Evolutionary conservation across 225 moss, liverwort and hornwort species (phyloP), one percentile per base, ranked within the genome.

Genomic region (Polytrichum commune): DNA sequence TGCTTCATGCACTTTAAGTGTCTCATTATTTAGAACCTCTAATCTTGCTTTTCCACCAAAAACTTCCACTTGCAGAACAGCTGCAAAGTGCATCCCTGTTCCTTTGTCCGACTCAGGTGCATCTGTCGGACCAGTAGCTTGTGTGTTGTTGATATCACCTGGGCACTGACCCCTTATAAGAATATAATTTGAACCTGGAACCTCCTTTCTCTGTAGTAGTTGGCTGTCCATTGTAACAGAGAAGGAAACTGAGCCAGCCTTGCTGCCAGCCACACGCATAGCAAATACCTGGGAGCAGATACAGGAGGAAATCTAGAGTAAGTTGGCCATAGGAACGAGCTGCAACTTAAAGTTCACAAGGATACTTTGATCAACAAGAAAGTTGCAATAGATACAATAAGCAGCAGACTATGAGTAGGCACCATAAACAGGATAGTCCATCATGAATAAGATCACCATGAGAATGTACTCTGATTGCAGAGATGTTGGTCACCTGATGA

Each of bases 81-180:
- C 93, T 64, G 83, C 89, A 84, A 92, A 97, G 4, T 63, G 54
- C 91, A 97, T 92, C 63, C 96, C 96, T 32, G 29, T 26, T 75
- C 80, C 72, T 70, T 54, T 27, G 22, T 56, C 73, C 33, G 69
- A 69, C 63, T 23, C 38, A 38, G 62, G 46, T 56, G 74, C 19
- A 16, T 55, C 30, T 18, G 46, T 66, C 61, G 53, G 53, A 56
- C 38, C 55, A 4, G 64, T 63, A 69, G 62, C 72, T 70, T 69
- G 61, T 32, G 73, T 71, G 24, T 29, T 63, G 78, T 83, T 86
- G 16, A 75, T 74, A 61, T 85, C 84, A 70, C 90, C 77, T 30
- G 93, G 92, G 75, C 93, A 93, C 67, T 76, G 90, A 32, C 96
- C 96, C 77, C 79, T 88, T 68, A 97, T 69, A n/a, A 79, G 65